phyloP scores from a whole-genome alignment of 768 basidiomycete genomes.

The Auriscalpium vulgare region DNA sequence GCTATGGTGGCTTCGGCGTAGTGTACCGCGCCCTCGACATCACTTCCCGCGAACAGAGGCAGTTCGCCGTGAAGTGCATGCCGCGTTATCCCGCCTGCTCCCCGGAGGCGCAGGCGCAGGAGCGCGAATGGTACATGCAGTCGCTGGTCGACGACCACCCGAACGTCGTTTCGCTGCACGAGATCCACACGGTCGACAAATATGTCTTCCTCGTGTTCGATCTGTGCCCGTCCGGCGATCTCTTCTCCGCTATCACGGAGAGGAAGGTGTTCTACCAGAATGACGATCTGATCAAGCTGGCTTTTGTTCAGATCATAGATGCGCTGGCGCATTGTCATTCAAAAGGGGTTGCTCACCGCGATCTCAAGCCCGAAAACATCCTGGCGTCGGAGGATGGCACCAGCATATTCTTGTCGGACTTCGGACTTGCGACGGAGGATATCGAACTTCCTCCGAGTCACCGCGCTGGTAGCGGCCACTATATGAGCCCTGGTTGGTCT shows the following conservation, averaged over 20 bases:
- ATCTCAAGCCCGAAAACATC: constrained; percentile 45
- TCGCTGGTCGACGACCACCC: neutral
- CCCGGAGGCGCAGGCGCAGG: neutral
- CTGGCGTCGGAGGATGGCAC: constrained; percentile 31
- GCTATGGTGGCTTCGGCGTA: neutral
- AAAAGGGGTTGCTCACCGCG: constrained; percentile 40
- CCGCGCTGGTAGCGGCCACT: neutral
- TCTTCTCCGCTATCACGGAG: constrained; percentile 33
- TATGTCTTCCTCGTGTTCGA: constrained; percentile 20
- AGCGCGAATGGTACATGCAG: constrained; percentile 7
- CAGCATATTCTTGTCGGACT: constrained; percentile 37
- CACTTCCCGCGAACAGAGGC: neutral
- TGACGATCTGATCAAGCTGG: constrained; percentile 33
- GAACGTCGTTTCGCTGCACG: constrained; percentile 7
- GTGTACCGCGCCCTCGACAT: neutral
- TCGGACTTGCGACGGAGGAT: constrained; percentile 30
- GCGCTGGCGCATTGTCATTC: constrained; percentile 39
- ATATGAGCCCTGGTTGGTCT: neutral
- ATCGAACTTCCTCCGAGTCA: neutral
- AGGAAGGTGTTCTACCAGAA: constrained; percentile 28
- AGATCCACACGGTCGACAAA: neutral
- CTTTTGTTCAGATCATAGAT: constrained; percentile 44
- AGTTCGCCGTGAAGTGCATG: neutral
- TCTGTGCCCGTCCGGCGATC: constrained; percentile 27
- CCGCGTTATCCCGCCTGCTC: neutral